Percentiles rank a stretch among this genome's conserved stretches.
Evolutionary conservation across 2,329 filamentous ascomycete genomes (phyloP).

Genomic region (Xylaria sp.): DNA sequence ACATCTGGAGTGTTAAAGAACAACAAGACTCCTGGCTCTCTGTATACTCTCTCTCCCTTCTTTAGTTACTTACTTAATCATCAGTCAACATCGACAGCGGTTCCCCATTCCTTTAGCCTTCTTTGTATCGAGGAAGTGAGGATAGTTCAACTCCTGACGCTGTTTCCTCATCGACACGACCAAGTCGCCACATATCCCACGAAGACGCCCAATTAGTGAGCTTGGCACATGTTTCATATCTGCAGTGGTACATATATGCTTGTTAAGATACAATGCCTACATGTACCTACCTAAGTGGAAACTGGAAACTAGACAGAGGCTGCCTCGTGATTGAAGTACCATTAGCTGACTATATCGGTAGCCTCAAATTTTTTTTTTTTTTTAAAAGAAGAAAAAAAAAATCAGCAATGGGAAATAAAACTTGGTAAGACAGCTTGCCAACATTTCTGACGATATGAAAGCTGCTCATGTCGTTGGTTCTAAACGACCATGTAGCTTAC

Average conservation of each 20-base stretch:
- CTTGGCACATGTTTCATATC: background rate
- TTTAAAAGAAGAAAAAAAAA: background rate
- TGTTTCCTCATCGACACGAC: background rate
- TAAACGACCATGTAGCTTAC: background rate
- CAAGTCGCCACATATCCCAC: background rate
- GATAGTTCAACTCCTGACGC: background rate
- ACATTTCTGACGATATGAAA: background rate
- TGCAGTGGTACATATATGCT: background rate
- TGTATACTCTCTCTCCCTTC: background rate
- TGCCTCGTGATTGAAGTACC: background rate
- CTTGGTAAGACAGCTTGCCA: background rate
- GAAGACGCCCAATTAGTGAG: background rate
- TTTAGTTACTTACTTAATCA: background rate
- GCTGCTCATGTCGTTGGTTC: background rate
- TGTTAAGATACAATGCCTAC: background rate
- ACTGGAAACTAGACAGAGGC: background rate
- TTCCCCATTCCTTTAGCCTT: background rate
- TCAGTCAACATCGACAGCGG: background rate
- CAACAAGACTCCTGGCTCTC: no score
- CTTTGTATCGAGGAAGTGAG: background rate
- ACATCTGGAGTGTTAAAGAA: background rate
- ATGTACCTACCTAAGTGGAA: no score
- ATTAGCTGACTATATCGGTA: background rate
- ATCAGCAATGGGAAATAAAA: background rate
- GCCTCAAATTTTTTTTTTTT: no score